Conservation (phyloP, 768 basidiomycete genomes). For the Calocera cornea region DNA sequence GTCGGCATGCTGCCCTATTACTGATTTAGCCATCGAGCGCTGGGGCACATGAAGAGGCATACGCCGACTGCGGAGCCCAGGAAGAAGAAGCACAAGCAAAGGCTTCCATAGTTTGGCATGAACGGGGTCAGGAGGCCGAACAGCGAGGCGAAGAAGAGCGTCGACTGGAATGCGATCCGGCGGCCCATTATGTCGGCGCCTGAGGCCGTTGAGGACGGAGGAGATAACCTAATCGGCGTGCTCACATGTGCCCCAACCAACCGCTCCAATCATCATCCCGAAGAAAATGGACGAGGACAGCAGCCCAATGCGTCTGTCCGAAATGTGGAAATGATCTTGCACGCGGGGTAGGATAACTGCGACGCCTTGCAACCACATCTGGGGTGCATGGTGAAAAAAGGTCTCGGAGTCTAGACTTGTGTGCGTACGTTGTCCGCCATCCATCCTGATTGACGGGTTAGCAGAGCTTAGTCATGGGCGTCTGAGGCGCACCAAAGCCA, state of each 20-base stretch:
- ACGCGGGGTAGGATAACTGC: slow-evolving; percentile 95
- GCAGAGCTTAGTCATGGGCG: slow-evolving; percentile 7
- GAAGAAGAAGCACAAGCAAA: slow-evolving; percentile 71
- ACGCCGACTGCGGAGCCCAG: slow-evolving; percentile 91
- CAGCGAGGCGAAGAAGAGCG: slow-evolving; percentile 75
- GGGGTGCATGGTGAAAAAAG: slow-evolving; percentile 12
- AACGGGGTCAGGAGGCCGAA: slow-evolving; percentile 77
- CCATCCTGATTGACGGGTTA: slow-evolving; percentile 48
- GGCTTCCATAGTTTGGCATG: slow-evolving; percentile 46
- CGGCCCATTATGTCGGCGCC: slow-evolving; percentile 84
- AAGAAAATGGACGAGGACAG: slow-evolving; percentile 82
- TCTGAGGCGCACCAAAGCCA: slow-evolving; percentile 60
- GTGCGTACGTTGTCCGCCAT: slow-evolving; percentile 73
- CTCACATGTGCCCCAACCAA: slow-evolving; percentile 84
- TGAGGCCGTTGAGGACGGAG: slow-evolving; percentile 14
- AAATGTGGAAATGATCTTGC: slow-evolving; percentile 73
- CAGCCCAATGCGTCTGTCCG: slow-evolving; percentile 49
- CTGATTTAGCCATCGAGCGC: background rate
- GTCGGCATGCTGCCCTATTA: slow-evolving; percentile 86
- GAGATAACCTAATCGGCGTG: slow-evolving; percentile 7
- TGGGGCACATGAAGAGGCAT: slow-evolving; percentile 21
- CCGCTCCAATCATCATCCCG: slow-evolving; percentile 94
- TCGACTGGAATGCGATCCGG: slow-evolving; percentile 80
- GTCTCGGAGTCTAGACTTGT: background rate
- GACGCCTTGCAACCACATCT: slow-evolving; percentile 91